These are phyloP conservation scores for Naematelia encephala DNA, from an alignment of 768 basidiomycete species.

Conservation along the genomic window DNA sequence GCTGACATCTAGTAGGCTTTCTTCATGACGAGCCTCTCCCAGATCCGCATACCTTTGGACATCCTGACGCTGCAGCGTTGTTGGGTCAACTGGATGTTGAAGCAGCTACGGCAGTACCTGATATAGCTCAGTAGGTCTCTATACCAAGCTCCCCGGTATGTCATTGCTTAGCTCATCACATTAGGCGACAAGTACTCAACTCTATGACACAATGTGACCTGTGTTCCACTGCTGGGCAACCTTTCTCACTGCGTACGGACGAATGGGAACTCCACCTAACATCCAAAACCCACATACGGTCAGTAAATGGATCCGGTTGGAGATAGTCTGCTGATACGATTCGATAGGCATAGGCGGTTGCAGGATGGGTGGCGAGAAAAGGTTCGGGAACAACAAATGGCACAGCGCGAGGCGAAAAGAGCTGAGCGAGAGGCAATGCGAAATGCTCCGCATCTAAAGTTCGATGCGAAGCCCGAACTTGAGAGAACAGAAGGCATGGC, in stretches of 20 bases:
- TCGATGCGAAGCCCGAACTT: too few species aligned
- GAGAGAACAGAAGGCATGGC: too few species aligned
- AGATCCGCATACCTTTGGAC: conserved; percentile 53
- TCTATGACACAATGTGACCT: conserved; percentile 28
- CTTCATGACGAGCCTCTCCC: conserved; percentile 57
- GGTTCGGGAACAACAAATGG: neutral
- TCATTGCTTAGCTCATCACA: neutral
- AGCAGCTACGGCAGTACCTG: conserved; percentile 16
- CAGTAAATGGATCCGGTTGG: too few species aligned
- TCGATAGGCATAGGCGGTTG: neutral
- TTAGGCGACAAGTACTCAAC: conserved; percentile 40
- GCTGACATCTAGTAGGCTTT: conserved; percentile 57
- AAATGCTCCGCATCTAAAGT: too few species aligned
- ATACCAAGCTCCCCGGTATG: neutral
- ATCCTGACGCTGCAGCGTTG: conserved; percentile 26
- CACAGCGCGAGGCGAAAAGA: neutral
- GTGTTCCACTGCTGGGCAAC: conserved; percentile 29
- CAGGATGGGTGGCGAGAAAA: neutral
- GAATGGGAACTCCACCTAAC: conserved; percentile 20
- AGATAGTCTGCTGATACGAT: too few species aligned
- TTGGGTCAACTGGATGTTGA: conserved; percentile 14
- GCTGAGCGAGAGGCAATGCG: neutral
- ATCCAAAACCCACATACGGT: conserved; percentile 19
- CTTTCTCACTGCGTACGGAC: conserved; percentile 14
- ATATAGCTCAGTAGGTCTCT: conserved; percentile 33